Evolutionary conservation across 208 protist genomes (phyloP).

Genomic region (Trypanosoma platydactyli): DNA sequence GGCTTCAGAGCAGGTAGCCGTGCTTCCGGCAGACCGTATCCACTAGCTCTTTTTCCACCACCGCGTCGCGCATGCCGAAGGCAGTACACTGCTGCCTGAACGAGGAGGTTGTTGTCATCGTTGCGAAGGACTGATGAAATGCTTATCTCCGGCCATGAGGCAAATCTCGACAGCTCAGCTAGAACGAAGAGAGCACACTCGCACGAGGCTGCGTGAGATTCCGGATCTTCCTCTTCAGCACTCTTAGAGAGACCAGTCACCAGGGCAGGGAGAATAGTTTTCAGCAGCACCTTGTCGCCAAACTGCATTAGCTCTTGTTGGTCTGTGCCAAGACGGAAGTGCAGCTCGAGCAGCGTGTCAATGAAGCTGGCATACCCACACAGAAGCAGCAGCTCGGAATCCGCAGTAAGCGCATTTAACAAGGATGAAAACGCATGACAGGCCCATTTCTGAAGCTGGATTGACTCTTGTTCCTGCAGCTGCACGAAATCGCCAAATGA

Average conservation of each 20-base stretch:
- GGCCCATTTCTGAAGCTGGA: conserved; percentile 10
- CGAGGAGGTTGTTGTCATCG: conserved; percentile 39
- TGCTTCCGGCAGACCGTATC: conserved; percentile 21
- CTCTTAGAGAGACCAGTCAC: conserved; percentile 33
- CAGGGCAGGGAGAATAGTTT: conserved; percentile 38
- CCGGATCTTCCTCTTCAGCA: conserved; percentile 33
- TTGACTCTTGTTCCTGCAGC: neutral
- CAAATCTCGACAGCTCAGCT: conserved; percentile 42
- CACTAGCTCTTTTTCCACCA: conserved; percentile 18
- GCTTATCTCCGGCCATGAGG: conserved; percentile 23
- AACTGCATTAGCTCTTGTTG: conserved; percentile 37
- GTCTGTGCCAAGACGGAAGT: conserved; percentile 30
- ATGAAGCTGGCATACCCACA: conserved; percentile 61
- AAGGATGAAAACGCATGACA: conserved; percentile 23
- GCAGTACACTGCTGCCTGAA: conserved; percentile 62
- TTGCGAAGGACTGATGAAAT: conserved; percentile 27
- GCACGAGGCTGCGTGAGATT: conserved; percentile 59
- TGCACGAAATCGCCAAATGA: too few relatives aligned
- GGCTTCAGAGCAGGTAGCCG: conserved; percentile 14
- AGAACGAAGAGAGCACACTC: conserved; percentile 61
- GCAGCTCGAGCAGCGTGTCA: conserved; percentile 44
- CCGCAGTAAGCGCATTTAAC: conserved; percentile 35
- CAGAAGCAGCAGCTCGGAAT: conserved; percentile 56
- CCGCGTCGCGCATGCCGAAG: conserved; percentile 30
- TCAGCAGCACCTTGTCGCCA: conserved; percentile 37